Percentiles rank a stretch among this genome's conserved stretches.
These are phyloP conservation scores for Solanum chacoense DNA, from an alignment of 305 asterid species.

Conservation along the genomic window DNA sequence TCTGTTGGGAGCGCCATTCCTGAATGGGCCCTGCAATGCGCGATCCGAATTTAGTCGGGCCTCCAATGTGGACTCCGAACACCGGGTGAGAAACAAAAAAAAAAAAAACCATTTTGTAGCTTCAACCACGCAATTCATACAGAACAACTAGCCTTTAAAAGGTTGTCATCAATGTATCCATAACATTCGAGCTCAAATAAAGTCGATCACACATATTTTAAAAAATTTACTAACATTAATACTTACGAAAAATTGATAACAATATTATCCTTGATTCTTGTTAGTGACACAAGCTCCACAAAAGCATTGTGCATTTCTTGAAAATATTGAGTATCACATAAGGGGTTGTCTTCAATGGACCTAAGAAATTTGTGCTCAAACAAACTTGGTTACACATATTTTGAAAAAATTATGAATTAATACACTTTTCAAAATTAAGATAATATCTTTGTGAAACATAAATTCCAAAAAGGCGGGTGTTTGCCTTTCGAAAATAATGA, in stretches of 20 bases:
- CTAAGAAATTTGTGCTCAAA: neutral
- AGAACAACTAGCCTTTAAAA: neutral
- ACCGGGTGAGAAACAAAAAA: too few species aligned
- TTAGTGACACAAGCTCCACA: neutral
- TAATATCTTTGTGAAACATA: too few species aligned
- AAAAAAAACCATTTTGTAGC: neutral
- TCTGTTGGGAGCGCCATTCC: too few species aligned
- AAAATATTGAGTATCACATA: neutral
- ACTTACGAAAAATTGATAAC: neutral
- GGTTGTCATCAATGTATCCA: neutral
- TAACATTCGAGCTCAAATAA: neutral
- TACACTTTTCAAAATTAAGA: too few species aligned
- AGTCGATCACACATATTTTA: neutral
- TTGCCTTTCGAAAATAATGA: neutral
- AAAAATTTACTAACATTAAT: too few species aligned
- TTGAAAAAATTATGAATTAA: too few species aligned
- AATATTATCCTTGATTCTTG: neutral
- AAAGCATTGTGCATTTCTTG: neutral
- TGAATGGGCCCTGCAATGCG: too few species aligned
- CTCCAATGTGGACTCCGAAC: too few species aligned
- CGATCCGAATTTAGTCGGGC: too few species aligned
- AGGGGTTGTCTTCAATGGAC: neutral
- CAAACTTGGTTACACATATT: neutral
- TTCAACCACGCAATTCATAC: neutral
- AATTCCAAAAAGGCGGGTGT: accelerated